A percentile compares a stretch with the other conserved stretches of the same genome.
Evolutionary conservation across 2,329 filamentous ascomycete genomes (phyloP).

Genomic region (Aspergillus sp.): DNA sequence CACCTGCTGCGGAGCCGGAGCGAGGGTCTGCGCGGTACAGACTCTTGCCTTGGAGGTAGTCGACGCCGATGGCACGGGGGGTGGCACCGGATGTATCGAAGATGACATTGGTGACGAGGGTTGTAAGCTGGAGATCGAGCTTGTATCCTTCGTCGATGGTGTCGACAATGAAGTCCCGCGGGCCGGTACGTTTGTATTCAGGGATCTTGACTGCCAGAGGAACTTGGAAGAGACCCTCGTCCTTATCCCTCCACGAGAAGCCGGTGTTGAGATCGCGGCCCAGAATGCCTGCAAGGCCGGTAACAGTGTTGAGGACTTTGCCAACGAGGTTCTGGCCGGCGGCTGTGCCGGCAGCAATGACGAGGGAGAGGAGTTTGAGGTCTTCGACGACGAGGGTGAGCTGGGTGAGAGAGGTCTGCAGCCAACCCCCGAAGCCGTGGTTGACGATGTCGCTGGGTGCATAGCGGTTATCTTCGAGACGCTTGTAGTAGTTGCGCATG

Average conservation of each 20-base stretch:
- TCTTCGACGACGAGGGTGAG: slow-evolving; percentile 55
- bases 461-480: slow-evolving; percentile 57
- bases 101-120: slow-evolving; percentile 47
- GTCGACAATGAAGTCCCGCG: slow-evolving; percentile 44
- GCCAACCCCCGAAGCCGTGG: slow-evolving; percentile 42
- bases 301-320: slow-evolving; percentile 45
- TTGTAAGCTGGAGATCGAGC: slow-evolving; percentile 55
- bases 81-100: slow-evolving; percentile 39
- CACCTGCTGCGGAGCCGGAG: slow-evolving; percentile 11
- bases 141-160: slow-evolving; percentile 46
- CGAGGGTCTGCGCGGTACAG: slow-evolving; percentile 51
- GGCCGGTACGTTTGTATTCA: slow-evolving; percentile 26
- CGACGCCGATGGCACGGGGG: slow-evolving; percentile 49
- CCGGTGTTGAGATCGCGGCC: slow-evolving; percentile 52
- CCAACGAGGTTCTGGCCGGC: slow-evolving; percentile 46
- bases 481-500: slow-evolving; percentile 59
- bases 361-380: slow-evolving; percentile 53
- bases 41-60: slow-evolving; percentile 49
- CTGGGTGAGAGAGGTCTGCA: slow-evolving; percentile 28
- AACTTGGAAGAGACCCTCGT: slow-evolving; percentile 57
- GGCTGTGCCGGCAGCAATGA: slow-evolving; percentile 53
- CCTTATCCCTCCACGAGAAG: slow-evolving; percentile 46
- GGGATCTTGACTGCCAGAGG: slow-evolving; percentile 47
- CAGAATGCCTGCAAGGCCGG: slow-evolving; percentile 42
- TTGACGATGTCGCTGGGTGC: slow-evolving; percentile 42